Conservation (phyloP, 2,329 filamentous ascomycete species). For the Diaporthe sp. region DNA sequence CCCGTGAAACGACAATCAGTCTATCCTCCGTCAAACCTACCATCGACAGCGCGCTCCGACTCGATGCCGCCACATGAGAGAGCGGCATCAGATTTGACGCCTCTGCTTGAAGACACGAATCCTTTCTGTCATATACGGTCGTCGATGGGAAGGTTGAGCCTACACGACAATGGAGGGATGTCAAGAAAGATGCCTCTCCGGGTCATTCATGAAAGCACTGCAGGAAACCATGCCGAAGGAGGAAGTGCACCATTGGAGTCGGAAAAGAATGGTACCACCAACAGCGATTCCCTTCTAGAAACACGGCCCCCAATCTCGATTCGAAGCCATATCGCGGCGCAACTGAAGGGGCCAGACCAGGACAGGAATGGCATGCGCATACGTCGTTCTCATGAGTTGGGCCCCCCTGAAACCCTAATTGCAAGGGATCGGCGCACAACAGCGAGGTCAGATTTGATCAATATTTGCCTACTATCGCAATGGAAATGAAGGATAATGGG, state of each 20-base stretch:
- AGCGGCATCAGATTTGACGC: not conserved
- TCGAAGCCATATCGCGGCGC: not conserved
- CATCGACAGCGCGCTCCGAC: not conserved
- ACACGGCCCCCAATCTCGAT: not conserved
- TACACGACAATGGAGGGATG: not conserved
- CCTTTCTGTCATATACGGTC: not conserved
- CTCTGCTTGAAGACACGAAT: not conserved
- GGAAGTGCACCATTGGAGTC: no score
- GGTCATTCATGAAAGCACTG: no score
- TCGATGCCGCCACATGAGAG: not conserved
- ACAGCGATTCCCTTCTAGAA: not conserved
- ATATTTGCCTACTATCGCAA: not conserved
- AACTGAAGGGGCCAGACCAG: not conserved
- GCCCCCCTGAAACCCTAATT: not conserved
- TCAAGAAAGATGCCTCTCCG: not conserved
- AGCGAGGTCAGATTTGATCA: no score
- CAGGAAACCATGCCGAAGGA: no score
- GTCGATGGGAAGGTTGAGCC: not conserved
- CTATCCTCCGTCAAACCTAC: not conserved
- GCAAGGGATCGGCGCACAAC: not conserved
- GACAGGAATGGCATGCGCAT: not conserved
- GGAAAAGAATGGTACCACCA: not conserved
- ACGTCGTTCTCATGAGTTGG: not conserved
- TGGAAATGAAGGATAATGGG: not conserved
- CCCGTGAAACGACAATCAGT: not conserved